These are phyloP conservation scores for Pneumocystis jirovecii DNA, from an alignment of 1,139 yeast species.

Conservation along the genomic window DNA sequence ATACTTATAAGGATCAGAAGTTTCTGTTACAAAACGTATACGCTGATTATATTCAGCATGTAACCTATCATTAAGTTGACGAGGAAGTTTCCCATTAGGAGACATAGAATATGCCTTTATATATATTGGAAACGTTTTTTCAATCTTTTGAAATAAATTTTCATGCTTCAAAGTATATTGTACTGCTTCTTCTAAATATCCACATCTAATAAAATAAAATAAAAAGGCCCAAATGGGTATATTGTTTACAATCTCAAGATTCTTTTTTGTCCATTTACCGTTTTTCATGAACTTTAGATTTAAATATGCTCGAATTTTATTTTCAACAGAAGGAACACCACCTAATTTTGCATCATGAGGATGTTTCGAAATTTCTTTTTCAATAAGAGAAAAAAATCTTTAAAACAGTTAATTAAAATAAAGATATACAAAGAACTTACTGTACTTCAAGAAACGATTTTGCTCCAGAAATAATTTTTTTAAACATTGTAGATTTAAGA, in stretches of 20 bases:
- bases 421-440: conserved; percentile 38
- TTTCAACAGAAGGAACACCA: conserved; percentile 55
- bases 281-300: conserved; percentile 29
- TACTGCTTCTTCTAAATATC: conserved; percentile 63
- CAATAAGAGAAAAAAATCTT: conserved; percentile 53
- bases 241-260: conserved; percentile 51
- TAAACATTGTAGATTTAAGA: conserved; percentile 19
- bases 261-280: conserved; percentile 37
- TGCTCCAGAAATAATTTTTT: conserved; percentile 29
- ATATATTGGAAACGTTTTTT: conserved; percentile 68
- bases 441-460: conserved; percentile 40
- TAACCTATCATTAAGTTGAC: conserved; percentile 54
- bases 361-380: conserved; percentile 51
- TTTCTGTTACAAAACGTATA: conserved; percentile 44
- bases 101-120: conserved; percentile 57
- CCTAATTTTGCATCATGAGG: conserved; percentile 40
- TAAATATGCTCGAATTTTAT: conserved; percentile 55
- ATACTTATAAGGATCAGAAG: conserved; percentile 74
- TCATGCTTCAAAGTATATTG: conserved; percentile 40
- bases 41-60: conserved; percentile 75
- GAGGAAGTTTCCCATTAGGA: conserved; percentile 41
- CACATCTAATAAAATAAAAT: conserved; percentile 72
- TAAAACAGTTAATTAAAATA: background rate
- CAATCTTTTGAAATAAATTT: conserved; percentile 60
- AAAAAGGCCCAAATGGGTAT: conserved; percentile 85